These are phyloP conservation scores for Aspergillus carbonarius DNA, from an alignment of 2,329 filamentous ascomycete genomes.

Conservation along the genomic window DNA sequence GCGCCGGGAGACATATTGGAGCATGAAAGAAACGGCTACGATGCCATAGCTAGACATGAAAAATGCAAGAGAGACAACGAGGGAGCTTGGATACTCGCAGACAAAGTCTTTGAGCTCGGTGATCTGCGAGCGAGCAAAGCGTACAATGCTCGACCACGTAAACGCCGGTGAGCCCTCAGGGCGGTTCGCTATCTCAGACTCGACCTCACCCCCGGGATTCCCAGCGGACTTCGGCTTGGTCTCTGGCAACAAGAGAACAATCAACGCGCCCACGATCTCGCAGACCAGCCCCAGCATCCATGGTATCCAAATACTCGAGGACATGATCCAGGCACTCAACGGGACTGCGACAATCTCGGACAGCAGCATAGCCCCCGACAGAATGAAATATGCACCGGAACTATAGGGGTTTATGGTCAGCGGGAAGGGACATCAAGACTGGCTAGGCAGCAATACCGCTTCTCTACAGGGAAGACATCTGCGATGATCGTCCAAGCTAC, in stretches of 20 bases:
- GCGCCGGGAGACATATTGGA: slow-evolving; percentile 16
- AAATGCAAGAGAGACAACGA: slow-evolving; percentile 10
- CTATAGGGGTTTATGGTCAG: neutral
- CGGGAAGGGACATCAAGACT: neutral
- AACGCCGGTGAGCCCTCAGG: neutral
- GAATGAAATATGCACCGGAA: slow-evolving; percentile 10
- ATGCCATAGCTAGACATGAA: slow-evolving; percentile 6
- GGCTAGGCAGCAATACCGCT: neutral
- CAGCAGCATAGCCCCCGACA: slow-evolving; percentile 3
- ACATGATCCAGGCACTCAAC: slow-evolving; percentile 15
- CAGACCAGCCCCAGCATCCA: slow-evolving; percentile 7
- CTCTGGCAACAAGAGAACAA: slow-evolving; percentile 9
- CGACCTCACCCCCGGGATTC: neutral
- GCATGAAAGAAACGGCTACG: slow-evolving; percentile 10
- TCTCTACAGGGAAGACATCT: slow-evolving; percentile 15
- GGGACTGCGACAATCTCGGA: slow-evolving; percentile 13
- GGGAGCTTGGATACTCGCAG: neutral
- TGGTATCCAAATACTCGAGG: slow-evolving; percentile 9
- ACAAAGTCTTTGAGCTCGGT: slow-evolving; percentile 4
- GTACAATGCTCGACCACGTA: neutral
- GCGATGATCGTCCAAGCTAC: slow-evolving; percentile 11
- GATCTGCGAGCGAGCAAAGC: neutral
- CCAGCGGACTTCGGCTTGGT: slow-evolving; percentile 3
- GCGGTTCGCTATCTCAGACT: neutral
- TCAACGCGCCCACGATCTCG: slow-evolving; percentile 4